Evolutionary conservation across 345 rosid species (phyloP), one percentile per base, ranked within the genome.

Genomic region (Pugionium cornutum): DNA sequence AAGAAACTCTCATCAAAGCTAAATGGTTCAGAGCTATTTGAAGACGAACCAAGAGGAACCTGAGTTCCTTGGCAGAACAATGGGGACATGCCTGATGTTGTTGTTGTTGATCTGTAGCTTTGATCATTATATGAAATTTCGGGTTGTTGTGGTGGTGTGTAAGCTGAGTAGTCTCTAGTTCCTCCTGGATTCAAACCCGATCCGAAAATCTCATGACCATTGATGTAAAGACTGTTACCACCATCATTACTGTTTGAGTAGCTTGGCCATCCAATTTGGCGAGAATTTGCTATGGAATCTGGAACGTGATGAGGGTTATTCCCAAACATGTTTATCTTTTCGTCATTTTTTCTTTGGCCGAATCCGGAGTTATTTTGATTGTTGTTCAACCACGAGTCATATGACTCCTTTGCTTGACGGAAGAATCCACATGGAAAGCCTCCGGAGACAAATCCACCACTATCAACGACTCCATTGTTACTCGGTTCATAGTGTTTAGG

Each of bases 1-100:
- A 78, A 71, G 61, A 76, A 68, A 50, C 74, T 65, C 32, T 78
- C 84, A 34, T 78, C 73, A 2, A 11, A 41, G 18, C 43, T 55
- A 58, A 69, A 76, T 46, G 63, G 66, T 11, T 74, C 75, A 11
- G 58, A 58, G 26, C 31, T 35, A 61, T 77, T 69, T 9, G 76
- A 43, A 44, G 58, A 28, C 3, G 76, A 43, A 32, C 26, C 32
- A 3, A 34, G 39, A 55, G 73, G 31, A 42, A 49, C 50, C 37
- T 68, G 69, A 61, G 59, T 35, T 35, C 64, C 60, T 58, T 73
- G 62, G 46, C 64, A 67, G 33, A 46, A 62, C 43, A 56, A 55
- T 33, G 77, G 73, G 18, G 35, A 68, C 47, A 55, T 59, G 1
- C 60, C 63, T 43, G 67, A 3, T 32, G 57, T 1, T 69, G 54